Evolutionary conservation across 208 protist species (phyloP), one percentile per base, ranked within the genome.

Genomic region (Acanthamoeba healyi): DNA sequence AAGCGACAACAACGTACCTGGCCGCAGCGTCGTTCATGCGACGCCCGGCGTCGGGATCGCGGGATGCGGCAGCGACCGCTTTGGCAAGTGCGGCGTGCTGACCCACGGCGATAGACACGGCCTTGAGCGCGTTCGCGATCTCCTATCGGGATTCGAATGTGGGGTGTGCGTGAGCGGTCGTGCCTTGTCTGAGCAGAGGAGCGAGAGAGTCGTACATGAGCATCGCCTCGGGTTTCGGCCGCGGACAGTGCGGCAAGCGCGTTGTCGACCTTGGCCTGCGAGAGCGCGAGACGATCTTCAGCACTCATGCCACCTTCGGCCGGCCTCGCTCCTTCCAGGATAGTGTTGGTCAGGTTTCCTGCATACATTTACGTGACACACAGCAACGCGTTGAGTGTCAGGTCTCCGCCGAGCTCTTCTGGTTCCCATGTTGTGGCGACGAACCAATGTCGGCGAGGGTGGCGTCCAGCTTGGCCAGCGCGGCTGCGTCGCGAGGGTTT

Each of bases 51-150:
- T 49, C 72, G 12, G 72, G 72, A 9, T 51, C n/a, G 19, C 42
- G 36, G 10, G 36, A 42, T 4, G 40, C 72, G 9, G 72, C 72
- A 22, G 72, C 72, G 10, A 82, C 42, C 1, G 56, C 82, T 46
- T 90, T 90, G 82, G 44, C 36, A 14, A 90, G 51, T 34, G 82
- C 82, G 32, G 56, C 51, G 15, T 90, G 82, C 51, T 90, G 82
- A 6, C 36, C 82, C 51, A 67, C 82, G 51, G 82, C 82, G 26
- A 46, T 38, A 81, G 29, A 49, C 14, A 90, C 82, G 10, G 82
- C 82, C 82, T 90, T 90, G 10, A 90, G 15, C 19, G 82, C 82
- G 24, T 58, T 65, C 26, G 82, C 82, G 17, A 90, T 65, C 26
- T 90, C 29, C 51, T 90, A 38, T 32, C 1, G 70, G 1, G 2